Conservation (phyloP, 208 protist genomes). For the Trypanosoma melophagium region DNA sequence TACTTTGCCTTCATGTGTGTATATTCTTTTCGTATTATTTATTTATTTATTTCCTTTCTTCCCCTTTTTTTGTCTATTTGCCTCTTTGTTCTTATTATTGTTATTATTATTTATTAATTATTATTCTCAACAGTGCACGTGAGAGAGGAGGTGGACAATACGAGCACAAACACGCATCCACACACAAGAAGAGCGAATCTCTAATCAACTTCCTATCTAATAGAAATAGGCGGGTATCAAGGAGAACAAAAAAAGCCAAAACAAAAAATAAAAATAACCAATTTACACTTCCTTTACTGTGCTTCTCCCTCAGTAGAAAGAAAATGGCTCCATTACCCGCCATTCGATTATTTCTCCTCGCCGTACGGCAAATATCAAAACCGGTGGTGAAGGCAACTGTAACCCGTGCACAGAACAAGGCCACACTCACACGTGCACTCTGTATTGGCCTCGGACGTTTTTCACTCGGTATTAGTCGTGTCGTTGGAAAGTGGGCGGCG, state of each 20-base stretch:
- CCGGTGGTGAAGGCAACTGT: slow-evolving; percentile 66
- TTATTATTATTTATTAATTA: neutral
- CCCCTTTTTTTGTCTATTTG: slow-evolving; percentile 1
- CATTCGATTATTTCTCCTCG: slow-evolving; percentile 77
- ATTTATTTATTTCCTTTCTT: neutral
- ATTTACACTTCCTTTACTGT: neutral
- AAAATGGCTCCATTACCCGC: slow-evolving; percentile 72
- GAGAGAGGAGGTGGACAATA: too few species aligned
- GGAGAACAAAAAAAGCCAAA: neutral
- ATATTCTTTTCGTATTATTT: neutral
- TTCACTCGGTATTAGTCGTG: slow-evolving; percentile 68
- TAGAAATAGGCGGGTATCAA: too few species aligned
- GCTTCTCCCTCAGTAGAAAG: neutral
- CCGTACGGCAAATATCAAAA: slow-evolving; percentile 74
- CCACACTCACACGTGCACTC: slow-evolving; percentile 51
- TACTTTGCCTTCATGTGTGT: too few species aligned
- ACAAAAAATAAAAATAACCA: neutral
- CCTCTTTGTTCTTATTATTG: neutral
- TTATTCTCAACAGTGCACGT: neutral
- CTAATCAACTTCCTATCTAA: too few species aligned
- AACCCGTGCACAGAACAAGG: slow-evolving; percentile 49
- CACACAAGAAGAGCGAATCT: too few species aligned
- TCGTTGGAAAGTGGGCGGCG: slow-evolving; percentile 63
- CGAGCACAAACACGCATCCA: too few species aligned
- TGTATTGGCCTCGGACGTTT: slow-evolving; percentile 80